phyloP scores from a whole-genome alignment of 257 asterid genomes.

The Solanum paucissectum region DNA sequence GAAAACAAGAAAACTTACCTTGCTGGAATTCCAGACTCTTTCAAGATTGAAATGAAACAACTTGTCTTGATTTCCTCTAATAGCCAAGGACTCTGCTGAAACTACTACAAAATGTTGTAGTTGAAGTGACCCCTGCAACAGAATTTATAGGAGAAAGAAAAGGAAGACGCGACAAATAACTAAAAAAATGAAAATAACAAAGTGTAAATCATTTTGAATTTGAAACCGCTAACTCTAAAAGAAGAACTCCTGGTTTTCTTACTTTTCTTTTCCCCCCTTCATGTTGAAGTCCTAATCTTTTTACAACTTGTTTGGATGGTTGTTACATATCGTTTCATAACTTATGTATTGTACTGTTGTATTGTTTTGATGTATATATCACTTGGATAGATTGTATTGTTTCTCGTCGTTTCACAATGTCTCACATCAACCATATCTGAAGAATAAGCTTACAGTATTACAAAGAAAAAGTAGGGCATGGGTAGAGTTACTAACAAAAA shows the following conservation, averaged over 20 bases:
- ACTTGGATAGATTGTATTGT: neutral
- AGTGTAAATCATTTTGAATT: neutral
- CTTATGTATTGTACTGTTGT: neutral
- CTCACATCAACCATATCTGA: neutral
- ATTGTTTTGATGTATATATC: neutral
- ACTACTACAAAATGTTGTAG: neutral
- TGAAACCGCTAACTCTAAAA: conserved; percentile 14
- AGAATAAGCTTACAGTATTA: neutral
- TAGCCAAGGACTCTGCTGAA: neutral
- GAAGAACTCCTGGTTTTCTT: conserved; percentile 9
- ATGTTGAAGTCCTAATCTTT: neutral
- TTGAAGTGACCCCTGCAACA: neutral
- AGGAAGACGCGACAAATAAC: neutral
- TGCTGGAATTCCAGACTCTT: neutral
- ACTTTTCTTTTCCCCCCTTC: neutral
- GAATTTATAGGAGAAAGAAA: neutral
- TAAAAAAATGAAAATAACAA: neutral
- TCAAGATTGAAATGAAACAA: neutral
- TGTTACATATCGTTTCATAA: neutral
- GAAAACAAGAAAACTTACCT: neutral
- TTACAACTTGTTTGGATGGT: neutral
- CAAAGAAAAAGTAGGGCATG: neutral
- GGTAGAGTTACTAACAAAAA: neutral
- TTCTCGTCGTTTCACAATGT: neutral
- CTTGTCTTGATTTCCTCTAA: neutral